Conservation (phyloP, 2,329 filamentous ascomycete species). For the Eurotiales sp. region DNA sequence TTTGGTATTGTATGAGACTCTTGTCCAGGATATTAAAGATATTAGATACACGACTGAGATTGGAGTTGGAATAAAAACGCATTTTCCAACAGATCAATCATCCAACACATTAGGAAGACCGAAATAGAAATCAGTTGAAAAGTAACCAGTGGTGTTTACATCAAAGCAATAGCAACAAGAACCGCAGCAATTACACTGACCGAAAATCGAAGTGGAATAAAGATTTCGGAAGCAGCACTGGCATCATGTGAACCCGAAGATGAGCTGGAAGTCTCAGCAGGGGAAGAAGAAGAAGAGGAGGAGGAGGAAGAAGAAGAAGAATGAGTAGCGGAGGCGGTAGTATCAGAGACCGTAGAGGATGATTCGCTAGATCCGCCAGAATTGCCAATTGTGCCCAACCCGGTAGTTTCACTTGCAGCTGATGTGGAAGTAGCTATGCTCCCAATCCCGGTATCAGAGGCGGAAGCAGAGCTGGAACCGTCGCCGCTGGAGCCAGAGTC, state of each 20-base stretch:
- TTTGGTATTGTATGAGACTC: not conserved
- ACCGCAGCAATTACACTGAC: slow-evolving; percentile 3
- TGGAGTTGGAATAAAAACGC: not conserved
- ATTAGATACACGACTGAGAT: not conserved
- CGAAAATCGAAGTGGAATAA: slow-evolving; percentile 2
- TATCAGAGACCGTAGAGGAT: not conserved
- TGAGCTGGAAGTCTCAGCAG: not conserved
- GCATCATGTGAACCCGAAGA: not conserved
- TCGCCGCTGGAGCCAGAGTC: not conserved
- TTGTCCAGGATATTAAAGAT: not conserved
- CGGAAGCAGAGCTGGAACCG: slow-evolving; percentile 3
- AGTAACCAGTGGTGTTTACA: not conserved
- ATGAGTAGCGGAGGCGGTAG: not conserved
- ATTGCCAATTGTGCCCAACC: not conserved
- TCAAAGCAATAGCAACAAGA: slow-evolving; percentile 5
- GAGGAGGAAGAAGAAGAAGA: not conserved
- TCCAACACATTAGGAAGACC: not conserved
- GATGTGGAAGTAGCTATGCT: not conserved
- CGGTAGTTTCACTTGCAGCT: not conserved
- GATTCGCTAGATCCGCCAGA: not conserved
- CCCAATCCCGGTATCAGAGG: slow-evolving; percentile 3
- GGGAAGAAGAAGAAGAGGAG: not conserved
- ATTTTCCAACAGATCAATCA: not conserved
- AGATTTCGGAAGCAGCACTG: not conserved
- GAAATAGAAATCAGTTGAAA: not conserved